Base-by-base conservation (phyloP, 345 rosid genomes). In the Gossypium longicalyx region DNA sequence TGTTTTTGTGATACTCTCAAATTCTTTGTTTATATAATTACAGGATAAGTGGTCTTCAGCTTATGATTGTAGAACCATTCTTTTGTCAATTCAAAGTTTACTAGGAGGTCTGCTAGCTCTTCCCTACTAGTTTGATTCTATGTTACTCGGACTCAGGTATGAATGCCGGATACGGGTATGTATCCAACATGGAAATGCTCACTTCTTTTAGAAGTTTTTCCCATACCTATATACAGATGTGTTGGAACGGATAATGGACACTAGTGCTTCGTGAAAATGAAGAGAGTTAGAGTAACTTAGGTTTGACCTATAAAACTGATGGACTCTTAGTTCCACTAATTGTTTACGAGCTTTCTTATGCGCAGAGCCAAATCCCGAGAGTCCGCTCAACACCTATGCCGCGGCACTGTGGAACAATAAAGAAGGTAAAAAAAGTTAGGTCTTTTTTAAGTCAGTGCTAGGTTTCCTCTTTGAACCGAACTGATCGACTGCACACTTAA, bases 21-120 rank as follows among this genome's bases (percentile, higher is more conserved):
- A 29, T 77, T 54, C 7, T 79, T 22, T 45, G 6, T 5, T 41
- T 48, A 3, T 77, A 27, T 62, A 68, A 57, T 70, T 60, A 59
- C 79, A 89, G 93, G 93, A 89, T 67, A 86, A 89, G 77, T 89
- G 93, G 93, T 89, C 93, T 57, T 89, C 93, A 15, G 93, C 93
- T 12, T 89, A 87, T 79, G 93, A 89, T 73, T 86, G 86, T 68
- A 77, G 93, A 77, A 84, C 88, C 27, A 86, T 86, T 59, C 88
- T 89, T 73, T 58, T 89, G 54, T 89, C 93, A 9, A 82, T 89
- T 79, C 93, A 89, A 47, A 87, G 93, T 76, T 80, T 89, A 62
- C 72, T 89, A 56, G 93, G 87, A 87, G 93, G 93, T 89, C 10
- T 53, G 79, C 51, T 67, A 34, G 70, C 47, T 44, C 29, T 15